Conservation (phyloP, 306 rosid genomes). For the Fragaria nilgerrensis region DNA sequence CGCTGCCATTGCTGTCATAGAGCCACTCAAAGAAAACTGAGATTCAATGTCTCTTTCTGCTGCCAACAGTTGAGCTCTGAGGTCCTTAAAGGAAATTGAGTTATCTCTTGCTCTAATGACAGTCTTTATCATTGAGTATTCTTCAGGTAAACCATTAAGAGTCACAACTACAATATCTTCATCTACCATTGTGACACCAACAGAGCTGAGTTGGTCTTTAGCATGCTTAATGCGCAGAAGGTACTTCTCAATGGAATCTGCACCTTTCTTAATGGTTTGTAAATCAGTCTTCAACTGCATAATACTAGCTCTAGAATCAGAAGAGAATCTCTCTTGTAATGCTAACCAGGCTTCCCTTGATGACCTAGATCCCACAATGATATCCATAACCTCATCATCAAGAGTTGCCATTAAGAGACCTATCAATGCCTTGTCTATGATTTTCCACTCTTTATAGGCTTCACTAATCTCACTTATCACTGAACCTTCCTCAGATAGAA, state of each 20-base stretch:
- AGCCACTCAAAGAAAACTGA: accelerated
- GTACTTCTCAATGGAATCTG: neutral
- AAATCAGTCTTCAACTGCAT: neutral
- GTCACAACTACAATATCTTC: neutral
- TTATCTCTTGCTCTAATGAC: neutral
- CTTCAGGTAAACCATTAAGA: neutral
- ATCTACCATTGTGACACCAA: neutral
- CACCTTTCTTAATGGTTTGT: neutral
- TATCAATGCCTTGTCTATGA: no score
- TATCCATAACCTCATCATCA: no score
- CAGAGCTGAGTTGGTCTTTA: neutral
- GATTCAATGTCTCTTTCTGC: neutral
- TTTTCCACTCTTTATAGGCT: no score
- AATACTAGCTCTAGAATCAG: neutral
- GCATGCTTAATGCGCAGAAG: neutral
- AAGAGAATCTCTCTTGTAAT: neutral
- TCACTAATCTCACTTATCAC: no score
- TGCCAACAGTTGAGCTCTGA: neutral
- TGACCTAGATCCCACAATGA: no score
- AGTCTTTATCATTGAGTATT: neutral
- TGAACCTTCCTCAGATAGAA: no score
- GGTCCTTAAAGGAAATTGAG: neutral
- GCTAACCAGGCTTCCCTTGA: no score
- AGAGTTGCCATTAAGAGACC: no score
- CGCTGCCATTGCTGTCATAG: no score